A percentile compares a stretch with the other conserved stretches of the same genome.
Conservation (phyloP, 176 grass and related monocot species). For the Oryza meridionalis region DNA sequence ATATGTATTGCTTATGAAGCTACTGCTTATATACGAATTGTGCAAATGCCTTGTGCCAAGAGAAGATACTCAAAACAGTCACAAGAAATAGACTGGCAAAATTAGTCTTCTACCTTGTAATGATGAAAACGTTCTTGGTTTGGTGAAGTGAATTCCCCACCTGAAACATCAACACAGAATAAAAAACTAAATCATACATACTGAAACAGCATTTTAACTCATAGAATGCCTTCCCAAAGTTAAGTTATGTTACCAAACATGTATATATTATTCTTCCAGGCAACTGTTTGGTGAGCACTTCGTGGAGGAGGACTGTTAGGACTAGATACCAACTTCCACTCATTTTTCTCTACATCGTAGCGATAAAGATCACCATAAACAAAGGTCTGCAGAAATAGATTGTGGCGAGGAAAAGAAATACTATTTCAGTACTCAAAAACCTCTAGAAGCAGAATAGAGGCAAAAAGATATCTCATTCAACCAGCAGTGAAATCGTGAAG, state of each 20-base stretch:
- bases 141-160: constrained; percentile 96
- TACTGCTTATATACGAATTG: neutral
- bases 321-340: constrained; percentile 96
- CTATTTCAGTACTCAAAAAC: constrained; percentile 7
- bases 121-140: constrained; percentile 99
- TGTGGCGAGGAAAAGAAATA: neutral
- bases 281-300: constrained; percentile 92
- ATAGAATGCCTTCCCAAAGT: constrained; percentile 20
- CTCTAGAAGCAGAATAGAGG: neutral
- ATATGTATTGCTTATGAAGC: neutral
- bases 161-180: constrained; percentile 46
- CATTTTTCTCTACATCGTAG: constrained; percentile 96
- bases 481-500: constrained; percentile 5
- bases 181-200: constrained; percentile 1
- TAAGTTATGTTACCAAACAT: constrained; percentile 82
- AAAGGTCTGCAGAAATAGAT: constrained; percentile 74
- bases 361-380: constrained; percentile 99
- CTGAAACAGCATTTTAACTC: constrained; percentile 19
- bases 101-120: constrained; percentile 73
- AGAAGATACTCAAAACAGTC: constrained; percentile 11
- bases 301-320: constrained; percentile 97
- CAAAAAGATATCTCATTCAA: neutral
- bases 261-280: constrained; percentile 96
- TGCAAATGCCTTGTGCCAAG: constrained; percentile 19
- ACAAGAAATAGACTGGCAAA: constrained; percentile 16